These are phyloP conservation scores for Schizochytrium sp. DNA, from an alignment of 108 stramenopile species.

Conservation along the genomic window DNA sequence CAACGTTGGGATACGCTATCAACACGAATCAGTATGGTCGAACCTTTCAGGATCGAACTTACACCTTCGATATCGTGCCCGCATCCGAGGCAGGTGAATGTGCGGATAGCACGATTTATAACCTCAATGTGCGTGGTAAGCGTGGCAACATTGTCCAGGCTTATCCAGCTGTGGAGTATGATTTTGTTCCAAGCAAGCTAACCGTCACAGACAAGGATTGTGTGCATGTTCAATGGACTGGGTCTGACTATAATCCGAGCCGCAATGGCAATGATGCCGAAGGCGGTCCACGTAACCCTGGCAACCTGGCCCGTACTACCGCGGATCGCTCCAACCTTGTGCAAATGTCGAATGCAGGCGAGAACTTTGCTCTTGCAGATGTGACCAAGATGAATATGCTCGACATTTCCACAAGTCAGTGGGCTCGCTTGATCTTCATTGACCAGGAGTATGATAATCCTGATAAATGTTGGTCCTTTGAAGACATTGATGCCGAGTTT, in stretches of 20 bases:
- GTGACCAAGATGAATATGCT: constrained; percentile 7
- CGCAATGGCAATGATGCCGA: constrained; percentile 73
- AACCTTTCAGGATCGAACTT: constrained; percentile 74
- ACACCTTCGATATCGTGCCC: constrained; percentile 66
- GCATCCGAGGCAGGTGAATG: background rate
- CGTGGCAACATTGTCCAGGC: constrained; percentile 74
- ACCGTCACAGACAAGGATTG: constrained; percentile 41
- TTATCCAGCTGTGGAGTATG: constrained; percentile 74
- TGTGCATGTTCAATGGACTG: constrained; percentile 75
- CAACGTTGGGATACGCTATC: constrained; percentile 63
- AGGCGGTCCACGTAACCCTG: constrained; percentile 70
- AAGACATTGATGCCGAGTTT: constrained; percentile 64
- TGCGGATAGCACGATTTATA: constrained; percentile 62
- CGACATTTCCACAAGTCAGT: background rate
- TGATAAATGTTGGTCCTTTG: constrained; percentile 9
- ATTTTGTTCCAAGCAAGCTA: constrained; percentile 70
- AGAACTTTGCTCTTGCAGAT: constrained; percentile 67
- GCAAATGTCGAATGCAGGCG: constrained; percentile 54
- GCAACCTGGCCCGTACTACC: constrained; percentile 64
- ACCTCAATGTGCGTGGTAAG: constrained; percentile 72
- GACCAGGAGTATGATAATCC: constrained; percentile 65
- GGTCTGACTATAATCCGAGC: constrained; percentile 72
- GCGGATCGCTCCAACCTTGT: constrained; percentile 71
- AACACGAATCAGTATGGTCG: constrained; percentile 75
- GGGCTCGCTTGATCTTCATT: constrained; percentile 61